A percentile compares a stretch with the other conserved stretches of the same genome.
phyloP scores from a whole-genome alignment of 1,284 basidiomycete species.

The Phaffia rhodozyma region DNA sequence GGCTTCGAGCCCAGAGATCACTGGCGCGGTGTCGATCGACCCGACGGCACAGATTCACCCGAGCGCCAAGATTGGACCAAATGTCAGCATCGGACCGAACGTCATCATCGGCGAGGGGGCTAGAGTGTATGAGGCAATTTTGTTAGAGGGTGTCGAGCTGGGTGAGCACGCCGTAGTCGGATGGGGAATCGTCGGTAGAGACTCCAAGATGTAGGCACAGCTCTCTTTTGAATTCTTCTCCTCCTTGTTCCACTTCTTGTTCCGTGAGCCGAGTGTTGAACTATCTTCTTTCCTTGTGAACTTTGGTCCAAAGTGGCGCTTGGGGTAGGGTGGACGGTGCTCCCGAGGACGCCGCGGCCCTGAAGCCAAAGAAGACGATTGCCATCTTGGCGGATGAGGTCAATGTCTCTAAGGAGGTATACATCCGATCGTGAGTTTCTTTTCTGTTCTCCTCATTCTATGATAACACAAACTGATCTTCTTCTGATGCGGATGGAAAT shows the following conservation, averaged over 20 bases:
- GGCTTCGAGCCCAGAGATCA: conserved; percentile 29
- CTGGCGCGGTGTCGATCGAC: conserved; percentile 40
- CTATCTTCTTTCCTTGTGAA: conserved; percentile 8
- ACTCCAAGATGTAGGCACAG: conserved; percentile 24
- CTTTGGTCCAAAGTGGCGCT: conserved; percentile 23
- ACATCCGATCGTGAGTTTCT: conserved; percentile 26
- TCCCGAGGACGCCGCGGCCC: conserved; percentile 31
- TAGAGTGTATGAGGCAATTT: conserved; percentile 39
- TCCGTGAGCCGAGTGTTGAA: conserved; percentile 11
- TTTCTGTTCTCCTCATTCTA: conserved; percentile 21
- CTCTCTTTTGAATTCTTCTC: neutral
- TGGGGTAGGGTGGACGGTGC: conserved; percentile 42
- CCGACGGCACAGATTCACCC: conserved; percentile 35
- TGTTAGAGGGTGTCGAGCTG: conserved; percentile 37
- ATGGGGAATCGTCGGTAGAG: conserved; percentile 37
- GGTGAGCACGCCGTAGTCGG: conserved; percentile 26
- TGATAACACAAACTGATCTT: neutral
- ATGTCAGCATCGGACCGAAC: conserved; percentile 27
- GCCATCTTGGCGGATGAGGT: conserved; percentile 39
- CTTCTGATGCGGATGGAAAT: neutral
- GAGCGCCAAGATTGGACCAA: conserved; percentile 34
- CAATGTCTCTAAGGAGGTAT: conserved; percentile 35
- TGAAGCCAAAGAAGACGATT: conserved; percentile 37
- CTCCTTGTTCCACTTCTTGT: neutral
- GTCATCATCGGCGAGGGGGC: conserved; percentile 38